Evolutionary conservation across 768 basidiomycete species (phyloP).

Genomic region (Agrocybe pediades): DNA sequence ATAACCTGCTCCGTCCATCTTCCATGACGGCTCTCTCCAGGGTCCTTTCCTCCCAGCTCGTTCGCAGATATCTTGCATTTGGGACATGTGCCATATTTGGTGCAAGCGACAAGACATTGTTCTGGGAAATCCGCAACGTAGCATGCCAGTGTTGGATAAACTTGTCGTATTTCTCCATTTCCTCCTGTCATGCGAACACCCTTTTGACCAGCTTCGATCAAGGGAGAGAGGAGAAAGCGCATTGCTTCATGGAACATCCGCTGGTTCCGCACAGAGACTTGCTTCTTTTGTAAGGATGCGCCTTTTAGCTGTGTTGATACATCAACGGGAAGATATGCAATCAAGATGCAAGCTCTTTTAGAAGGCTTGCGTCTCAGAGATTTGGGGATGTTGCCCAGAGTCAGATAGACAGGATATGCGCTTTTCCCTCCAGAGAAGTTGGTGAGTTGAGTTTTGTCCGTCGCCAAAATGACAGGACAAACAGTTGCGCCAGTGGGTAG

Average conservation of each 20-base stretch:
- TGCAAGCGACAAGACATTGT: constrained; percentile 36
- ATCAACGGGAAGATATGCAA: constrained; percentile 42
- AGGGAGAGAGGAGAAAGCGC: constrained; percentile 28
- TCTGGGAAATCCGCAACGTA: constrained; percentile 38
- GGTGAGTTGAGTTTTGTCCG: constrained; percentile 32
- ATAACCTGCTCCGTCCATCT: background rate
- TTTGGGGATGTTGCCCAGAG: constrained; percentile 41
- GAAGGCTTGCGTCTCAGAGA: constrained; percentile 30
- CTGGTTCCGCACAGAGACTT: constrained; percentile 14
- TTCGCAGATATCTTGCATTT: background rate
- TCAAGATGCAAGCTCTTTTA: constrained; percentile 28
- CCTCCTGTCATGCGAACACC: constrained; percentile 35
- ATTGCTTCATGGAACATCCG: constrained; percentile 39
- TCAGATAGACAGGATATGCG: constrained; percentile 47
- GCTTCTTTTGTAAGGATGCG: background rate
- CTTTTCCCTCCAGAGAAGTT: constrained; percentile 35
- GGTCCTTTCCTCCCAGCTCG: background rate
- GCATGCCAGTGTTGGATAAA: constrained; percentile 14
- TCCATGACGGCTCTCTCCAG: background rate
- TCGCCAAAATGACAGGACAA: constrained; percentile 38
- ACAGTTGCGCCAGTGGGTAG: constrained; percentile 26
- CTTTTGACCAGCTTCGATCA: constrained; percentile 16
- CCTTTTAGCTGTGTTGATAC: constrained; percentile 12
- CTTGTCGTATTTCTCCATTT: constrained; percentile 25
- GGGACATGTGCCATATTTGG: constrained; percentile 3